phyloP scores from a whole-genome alignment of 2,329 filamentous ascomycete species.

The Calonectria ilicicola region DNA sequence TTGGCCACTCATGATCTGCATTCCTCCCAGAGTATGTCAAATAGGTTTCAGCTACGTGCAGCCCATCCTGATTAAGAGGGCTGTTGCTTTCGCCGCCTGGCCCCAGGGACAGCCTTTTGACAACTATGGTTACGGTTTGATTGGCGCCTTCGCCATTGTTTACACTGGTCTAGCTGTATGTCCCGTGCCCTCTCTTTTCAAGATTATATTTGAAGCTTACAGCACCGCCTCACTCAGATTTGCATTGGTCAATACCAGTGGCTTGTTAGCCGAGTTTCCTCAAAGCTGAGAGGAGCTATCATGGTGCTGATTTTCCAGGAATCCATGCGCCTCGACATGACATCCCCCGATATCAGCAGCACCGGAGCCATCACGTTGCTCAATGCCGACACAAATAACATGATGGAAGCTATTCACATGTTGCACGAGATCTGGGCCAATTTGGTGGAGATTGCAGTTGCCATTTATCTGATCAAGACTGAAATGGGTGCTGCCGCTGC shows the following conservation, averaged over 20 bases:
- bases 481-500: slow-evolving; percentile 56
- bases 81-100: slow-evolving; percentile 31
- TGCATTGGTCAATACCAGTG: slow-evolving; percentile 39
- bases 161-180: slow-evolving; percentile 41
- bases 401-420: slow-evolving; percentile 34
- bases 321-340: slow-evolving; percentile 31
- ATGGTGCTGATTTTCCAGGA: slow-evolving; percentile 44
- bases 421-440: slow-evolving; percentile 39
- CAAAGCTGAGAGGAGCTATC: slow-evolving; percentile 43
- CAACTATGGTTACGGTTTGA: slow-evolving; percentile 41
- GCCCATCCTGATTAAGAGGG: slow-evolving; percentile 40
- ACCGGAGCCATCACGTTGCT: slow-evolving; percentile 42
- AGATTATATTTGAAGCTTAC: not conserved
- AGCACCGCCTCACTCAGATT: slow-evolving; percentile 20
- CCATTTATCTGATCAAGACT: slow-evolving; percentile 41
- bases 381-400: slow-evolving; percentile 43
- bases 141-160: slow-evolving; percentile 43
- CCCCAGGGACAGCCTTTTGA: slow-evolving; percentile 33
- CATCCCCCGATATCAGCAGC: slow-evolving; percentile 32
- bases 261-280: slow-evolving; percentile 37
- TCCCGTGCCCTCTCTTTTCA: not conserved
- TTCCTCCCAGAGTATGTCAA: slow-evolving; percentile 34
- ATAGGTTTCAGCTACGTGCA: slow-evolving; percentile 43
- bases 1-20: slow-evolving; percentile 21
- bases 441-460: slow-evolving; percentile 41